Evolutionary conservation across 2,329 filamentous ascomycete species (phyloP).

Genomic region (Sarocladiaceae sp.): DNA sequence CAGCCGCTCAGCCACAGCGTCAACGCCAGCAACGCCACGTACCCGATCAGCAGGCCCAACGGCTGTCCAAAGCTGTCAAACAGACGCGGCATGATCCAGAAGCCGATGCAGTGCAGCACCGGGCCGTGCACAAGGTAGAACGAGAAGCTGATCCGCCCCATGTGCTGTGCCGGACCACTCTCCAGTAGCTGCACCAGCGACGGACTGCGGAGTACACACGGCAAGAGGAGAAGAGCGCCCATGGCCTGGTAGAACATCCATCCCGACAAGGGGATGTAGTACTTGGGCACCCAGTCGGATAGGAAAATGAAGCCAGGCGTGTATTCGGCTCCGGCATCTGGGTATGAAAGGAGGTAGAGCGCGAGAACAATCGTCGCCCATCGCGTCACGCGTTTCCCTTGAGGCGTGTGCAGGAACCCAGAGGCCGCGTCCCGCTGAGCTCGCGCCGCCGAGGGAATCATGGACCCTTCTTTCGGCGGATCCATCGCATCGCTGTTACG

Average conservation of each 20-base stretch:
- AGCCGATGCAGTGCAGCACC: slow-evolving; percentile 51
- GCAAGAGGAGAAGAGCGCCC: slow-evolving; percentile 29
- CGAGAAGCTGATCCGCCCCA: slow-evolving; percentile 33
- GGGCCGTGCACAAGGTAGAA: slow-evolving; percentile 45
- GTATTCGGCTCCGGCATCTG: slow-evolving; percentile 30
- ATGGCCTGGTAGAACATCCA: slow-evolving; percentile 35
- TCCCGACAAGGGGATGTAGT: slow-evolving; percentile 28
- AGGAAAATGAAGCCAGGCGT: slow-evolving; percentile 30
- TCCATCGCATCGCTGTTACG: slow-evolving; percentile 13
- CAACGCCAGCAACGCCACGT: slow-evolving; percentile 21
- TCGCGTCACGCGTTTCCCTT: slow-evolving; percentile 13
- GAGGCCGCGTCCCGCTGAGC: slow-evolving; percentile 1
- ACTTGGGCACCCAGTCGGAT: slow-evolving; percentile 26
- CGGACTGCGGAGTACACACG: slow-evolving; percentile 27
- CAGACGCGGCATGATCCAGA: slow-evolving; percentile 45
- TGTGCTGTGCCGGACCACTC: slow-evolving; percentile 25
- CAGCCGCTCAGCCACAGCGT: slow-evolving; percentile 28
- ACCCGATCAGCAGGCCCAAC: slow-evolving; percentile 25
- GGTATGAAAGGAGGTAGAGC: slow-evolving; percentile 33
- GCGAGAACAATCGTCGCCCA: slow-evolving; percentile 24
- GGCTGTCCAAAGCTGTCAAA: slow-evolving; percentile 28
- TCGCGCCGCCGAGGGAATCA: slow-evolving; percentile 5
- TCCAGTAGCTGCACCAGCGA: slow-evolving; percentile 24
- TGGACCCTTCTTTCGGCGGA: slow-evolving; percentile 5
- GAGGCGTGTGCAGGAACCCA: slow-evolving; percentile 2